Evolutionary conservation across 306 rosid genomes (phyloP).

Genomic region (Dryas alaskensis): DNA sequence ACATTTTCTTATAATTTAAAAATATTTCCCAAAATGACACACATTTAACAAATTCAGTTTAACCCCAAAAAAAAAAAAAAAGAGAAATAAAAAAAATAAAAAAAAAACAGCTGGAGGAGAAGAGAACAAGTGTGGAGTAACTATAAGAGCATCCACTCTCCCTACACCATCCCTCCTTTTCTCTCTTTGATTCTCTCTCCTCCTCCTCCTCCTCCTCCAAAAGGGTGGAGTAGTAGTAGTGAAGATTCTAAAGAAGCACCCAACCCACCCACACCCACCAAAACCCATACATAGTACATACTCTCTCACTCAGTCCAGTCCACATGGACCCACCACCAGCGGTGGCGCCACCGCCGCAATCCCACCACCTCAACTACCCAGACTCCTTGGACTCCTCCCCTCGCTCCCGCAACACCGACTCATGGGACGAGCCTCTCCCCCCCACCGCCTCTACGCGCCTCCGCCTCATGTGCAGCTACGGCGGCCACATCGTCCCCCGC

Average conservation of each 20-base stretch:
- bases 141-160: slow-evolving; percentile 34
- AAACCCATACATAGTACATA: neutral
- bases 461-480: slow-evolving; percentile 96
- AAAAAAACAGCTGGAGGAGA: slow-evolving; percentile 16
- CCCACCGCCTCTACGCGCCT: slow-evolving; percentile 38
- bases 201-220: slow-evolving; percentile 7
- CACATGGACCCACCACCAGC: slow-evolving; percentile 34
- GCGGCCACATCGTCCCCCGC: slow-evolving; percentile 94
- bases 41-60: neutral
- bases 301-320: neutral
- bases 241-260: neutral
- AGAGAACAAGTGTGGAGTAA: slow-evolving; percentile 29
- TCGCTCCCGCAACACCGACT: slow-evolving; percentile 71
- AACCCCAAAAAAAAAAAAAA: neutral
- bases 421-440: slow-evolving; percentile 78
- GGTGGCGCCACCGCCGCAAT: slow-evolving; percentile 28
- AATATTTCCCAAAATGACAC: too few species aligned
- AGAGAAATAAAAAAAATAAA: neutral
- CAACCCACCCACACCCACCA: neutral
- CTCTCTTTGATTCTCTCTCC: slow-evolving; percentile 13
- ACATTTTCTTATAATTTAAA: too few species aligned
- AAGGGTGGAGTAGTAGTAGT: slow-evolving; percentile 3
- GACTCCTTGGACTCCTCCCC: slow-evolving; percentile 88
- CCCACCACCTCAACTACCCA: slow-evolving; percentile 48
- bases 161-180: neutral